Evolutionary conservation across 257 asterid species (phyloP), one percentile per base, ranked within the genome.

Genomic region (Pogostemon cablin): DNA sequence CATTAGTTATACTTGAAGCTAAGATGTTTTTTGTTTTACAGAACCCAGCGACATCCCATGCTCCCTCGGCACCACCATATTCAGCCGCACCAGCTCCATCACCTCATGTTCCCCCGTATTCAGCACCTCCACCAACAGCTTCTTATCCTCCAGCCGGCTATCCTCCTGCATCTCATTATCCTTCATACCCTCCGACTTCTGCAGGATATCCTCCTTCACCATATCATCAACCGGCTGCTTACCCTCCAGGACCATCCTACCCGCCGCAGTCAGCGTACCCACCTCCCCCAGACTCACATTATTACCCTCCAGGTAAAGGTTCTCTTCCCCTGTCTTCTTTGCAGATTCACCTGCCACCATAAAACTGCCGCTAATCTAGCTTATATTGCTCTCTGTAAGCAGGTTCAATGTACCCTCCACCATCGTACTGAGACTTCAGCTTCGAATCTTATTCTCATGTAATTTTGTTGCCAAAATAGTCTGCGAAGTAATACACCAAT

Each of bases 151-250:
- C 32, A 25, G 32, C 32, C 32, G 32, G 32, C 32, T 64, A 63
- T 12, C 66, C 84, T 43, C 63, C 83, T 12, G 68, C 80, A 46
- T 68, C 85, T 42, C 64, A 42, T 1, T 75, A 77, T 74, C 81
- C 81, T 52, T 62, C 88, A 3, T 79, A 78, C 58, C 74, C 82
- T 50, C 82, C 84, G 4, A 74, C 52, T 44, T 54, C 84, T 2
- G 56, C 80, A 15, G 83, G 73, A 42, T 77, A 86, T 56, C 86
- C 87, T n/a, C 87, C 88, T 57, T 37, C 74, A 1, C 84, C 81
- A 10, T 82, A 82, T 58, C 77, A 79, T 47, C 87, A 68, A 64
- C 86, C 72, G 4, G 59, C 81, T 35, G 70, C 80, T 41, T 81
- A 84, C 66, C 72, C 82, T 2, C 79, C 85, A 2, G 44, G 74